Evolutionary conservation across 2,329 filamentous ascomycete species (phyloP), one percentile per base, ranked within the genome.

Genomic region (Aspergillus floridensis): DNA sequence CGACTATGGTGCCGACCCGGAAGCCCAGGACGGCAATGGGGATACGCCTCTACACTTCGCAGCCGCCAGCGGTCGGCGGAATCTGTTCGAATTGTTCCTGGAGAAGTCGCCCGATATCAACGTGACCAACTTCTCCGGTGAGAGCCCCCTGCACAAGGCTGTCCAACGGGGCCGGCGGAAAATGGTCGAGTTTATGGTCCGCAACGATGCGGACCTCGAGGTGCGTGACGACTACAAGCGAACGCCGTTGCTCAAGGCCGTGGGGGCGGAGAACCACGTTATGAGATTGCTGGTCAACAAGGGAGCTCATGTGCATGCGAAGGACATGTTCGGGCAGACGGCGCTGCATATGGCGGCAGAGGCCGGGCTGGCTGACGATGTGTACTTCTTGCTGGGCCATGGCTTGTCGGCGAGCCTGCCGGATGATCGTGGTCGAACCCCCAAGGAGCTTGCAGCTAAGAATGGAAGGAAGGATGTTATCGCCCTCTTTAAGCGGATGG

Each of bases 71-170:
- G 63, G 63, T 10, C 55, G 65, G 19, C 58, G 63, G n/a, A 53
- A 51, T 3, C 49, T 67, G 24, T 62, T 69, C 29, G 59, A 62
- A 2, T 53, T 66, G 12, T 59, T 74, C 3, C 57, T 71, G 12
- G 66, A 68, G 4, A 66, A 68, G n/a, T 65, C 60, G 0, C 64
- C 63, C 2, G 66, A 66, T 29, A 65, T 73, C 24, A 65, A 65
- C 29, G 58, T 69, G 44, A 67, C 66, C 24, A 70, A 70, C 38
- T 63, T 61, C 41, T 65, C 65, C 12, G 64, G 61, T 2, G 70
- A 72, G 61, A 72, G 68, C 1, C 65, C 70, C 11, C 60, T 74
- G 8, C 67, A 69, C 32, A 68, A 68, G 32, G 71, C 72, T 19
- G 67, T 67, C 11, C 59, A 68, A 21, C 60, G 65, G 14, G 71